These are phyloP conservation scores for Millerozyma acaciae DNA, from an alignment of 805 yeast genomes.

Conservation along the genomic window DNA sequence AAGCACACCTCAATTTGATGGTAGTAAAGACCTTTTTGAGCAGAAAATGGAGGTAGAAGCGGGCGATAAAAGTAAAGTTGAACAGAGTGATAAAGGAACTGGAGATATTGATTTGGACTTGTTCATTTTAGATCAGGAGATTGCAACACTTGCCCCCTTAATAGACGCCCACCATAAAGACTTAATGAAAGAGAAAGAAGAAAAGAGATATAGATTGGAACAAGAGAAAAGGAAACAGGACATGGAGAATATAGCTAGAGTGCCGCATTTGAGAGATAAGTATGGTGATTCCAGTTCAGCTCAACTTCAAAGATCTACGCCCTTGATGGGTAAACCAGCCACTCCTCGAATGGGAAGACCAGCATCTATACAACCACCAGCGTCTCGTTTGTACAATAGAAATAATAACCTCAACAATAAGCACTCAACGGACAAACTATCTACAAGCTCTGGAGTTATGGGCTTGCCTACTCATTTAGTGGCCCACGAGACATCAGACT, in stretches of 20 bases:
- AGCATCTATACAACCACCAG: constrained; percentile 43
- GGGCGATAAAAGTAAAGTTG: constrained; percentile 8
- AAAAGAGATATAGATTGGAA: constrained; percentile 15
- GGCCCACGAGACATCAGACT: constrained; percentile 12
- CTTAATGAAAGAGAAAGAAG: constrained; percentile 19
- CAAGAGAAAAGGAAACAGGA: constrained; percentile 18
- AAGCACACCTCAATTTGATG: no score
- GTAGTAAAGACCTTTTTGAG: constrained; percentile 1
- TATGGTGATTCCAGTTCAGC: background rate
- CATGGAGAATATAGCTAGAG: constrained; percentile 5
- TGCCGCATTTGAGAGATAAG: background rate
- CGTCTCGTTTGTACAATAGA: constrained; percentile 34
- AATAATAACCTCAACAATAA: constrained; percentile 16
- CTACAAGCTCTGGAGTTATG: constrained; percentile 14
- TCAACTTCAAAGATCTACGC: constrained; percentile 14
- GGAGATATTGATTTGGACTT: constrained; percentile 23
- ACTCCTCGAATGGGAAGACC: constrained; percentile 43
- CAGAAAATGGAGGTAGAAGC: background rate
- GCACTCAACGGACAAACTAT: constrained; percentile 20
- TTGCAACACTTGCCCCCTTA: constrained; percentile 37
- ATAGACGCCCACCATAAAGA: constrained; percentile 34
- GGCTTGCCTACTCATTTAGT: constrained; percentile 20
- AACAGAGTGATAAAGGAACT: constrained; percentile 8
- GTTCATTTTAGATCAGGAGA: constrained; percentile 35
- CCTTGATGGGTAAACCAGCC: constrained; percentile 32